These are phyloP conservation scores for Petasospora fabianii DNA, from an alignment of 1,139 yeast genomes.

Conservation along the genomic window DNA sequence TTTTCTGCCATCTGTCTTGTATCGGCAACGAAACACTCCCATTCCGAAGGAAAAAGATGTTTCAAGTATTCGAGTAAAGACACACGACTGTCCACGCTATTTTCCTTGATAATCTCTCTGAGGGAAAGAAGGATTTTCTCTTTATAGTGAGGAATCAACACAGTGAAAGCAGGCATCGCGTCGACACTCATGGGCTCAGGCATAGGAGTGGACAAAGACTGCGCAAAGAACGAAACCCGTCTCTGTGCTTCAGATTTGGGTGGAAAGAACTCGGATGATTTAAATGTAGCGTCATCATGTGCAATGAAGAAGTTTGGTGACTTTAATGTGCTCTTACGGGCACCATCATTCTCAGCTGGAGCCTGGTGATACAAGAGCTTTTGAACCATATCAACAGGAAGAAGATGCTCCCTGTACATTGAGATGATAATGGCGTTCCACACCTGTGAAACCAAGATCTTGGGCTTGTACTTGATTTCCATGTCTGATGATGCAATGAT, in stretches of 20 bases:
- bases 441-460: constrained; percentile 56
- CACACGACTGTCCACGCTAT: constrained; percentile 53
- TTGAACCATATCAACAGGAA: constrained; percentile 70
- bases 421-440: constrained; percentile 81
- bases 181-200: constrained; percentile 69
- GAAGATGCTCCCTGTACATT: constrained; percentile 71
- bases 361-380: constrained; percentile 54
- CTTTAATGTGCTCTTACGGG: constrained; percentile 35
- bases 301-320: constrained; percentile 70
- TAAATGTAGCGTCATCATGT: constrained; percentile 74
- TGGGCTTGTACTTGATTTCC: constrained; percentile 47
- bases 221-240: constrained; percentile 83
- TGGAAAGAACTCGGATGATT: constrained; percentile 52
- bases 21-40: constrained; percentile 74
- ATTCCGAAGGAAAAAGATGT: constrained; percentile 63
- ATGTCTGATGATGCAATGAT: constrained; percentile 49
- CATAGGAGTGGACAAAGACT: constrained; percentile 73
- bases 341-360: constrained; percentile 33
- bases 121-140: constrained; percentile 68
- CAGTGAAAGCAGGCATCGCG: constrained; percentile 81
- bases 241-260: constrained; percentile 80
- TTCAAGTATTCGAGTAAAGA: constrained; percentile 74
- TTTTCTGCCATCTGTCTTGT: constrained; percentile 39
- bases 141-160: constrained; percentile 78
- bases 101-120: constrained; percentile 65